A percentile compares a stretch with the other conserved stretches of the same genome.
Conservation (phyloP, 306 rosid species). For the Casuarina cunninghamiana region DNA sequence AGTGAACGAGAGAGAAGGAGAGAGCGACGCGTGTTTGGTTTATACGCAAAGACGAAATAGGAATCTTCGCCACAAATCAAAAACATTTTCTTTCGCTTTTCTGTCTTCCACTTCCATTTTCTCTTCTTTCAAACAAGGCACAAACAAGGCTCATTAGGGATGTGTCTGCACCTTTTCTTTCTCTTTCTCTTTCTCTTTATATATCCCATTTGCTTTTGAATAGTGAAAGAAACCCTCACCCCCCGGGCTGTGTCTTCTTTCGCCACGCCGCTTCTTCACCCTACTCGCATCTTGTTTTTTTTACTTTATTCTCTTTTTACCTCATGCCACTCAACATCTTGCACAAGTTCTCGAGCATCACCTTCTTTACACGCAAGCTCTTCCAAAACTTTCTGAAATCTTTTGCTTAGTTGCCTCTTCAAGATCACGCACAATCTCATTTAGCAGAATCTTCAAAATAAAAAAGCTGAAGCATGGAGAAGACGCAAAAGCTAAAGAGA, state of each 20-base stretch:
- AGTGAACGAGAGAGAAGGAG: slow-evolving; percentile 29
- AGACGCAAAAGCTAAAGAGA: background rate
- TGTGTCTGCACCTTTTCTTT: too few relatives aligned
- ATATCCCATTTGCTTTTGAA: slow-evolving; percentile 8
- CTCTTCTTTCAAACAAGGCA: too few relatives aligned
- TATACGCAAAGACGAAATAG: too few relatives aligned
- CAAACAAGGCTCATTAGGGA: too few relatives aligned
- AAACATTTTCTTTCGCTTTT: too few relatives aligned
- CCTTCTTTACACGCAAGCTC: background rate
- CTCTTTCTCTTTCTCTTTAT: too few relatives aligned
- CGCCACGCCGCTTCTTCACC: background rate
- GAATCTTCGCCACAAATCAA: too few relatives aligned
- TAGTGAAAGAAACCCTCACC: too few relatives aligned
- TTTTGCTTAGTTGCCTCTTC: background rate
- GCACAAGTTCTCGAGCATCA: background rate
- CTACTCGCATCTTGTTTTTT: too few relatives aligned
- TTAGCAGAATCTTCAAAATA: too few relatives aligned
- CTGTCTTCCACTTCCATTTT: too few relatives aligned
- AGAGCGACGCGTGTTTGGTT: slow-evolving; percentile 20
- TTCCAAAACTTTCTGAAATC: background rate
- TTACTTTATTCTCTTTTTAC: background rate
- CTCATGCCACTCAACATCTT: too few relatives aligned
- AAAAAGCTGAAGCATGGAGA: background rate
- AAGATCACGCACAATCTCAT: slow-evolving; percentile 1
- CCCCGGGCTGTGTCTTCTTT: slow-evolving; percentile 9